These are phyloP conservation scores for Colletotrichum shisoi DNA, from an alignment of 2,329 filamentous ascomycete species.

Conservation along the genomic window DNA sequence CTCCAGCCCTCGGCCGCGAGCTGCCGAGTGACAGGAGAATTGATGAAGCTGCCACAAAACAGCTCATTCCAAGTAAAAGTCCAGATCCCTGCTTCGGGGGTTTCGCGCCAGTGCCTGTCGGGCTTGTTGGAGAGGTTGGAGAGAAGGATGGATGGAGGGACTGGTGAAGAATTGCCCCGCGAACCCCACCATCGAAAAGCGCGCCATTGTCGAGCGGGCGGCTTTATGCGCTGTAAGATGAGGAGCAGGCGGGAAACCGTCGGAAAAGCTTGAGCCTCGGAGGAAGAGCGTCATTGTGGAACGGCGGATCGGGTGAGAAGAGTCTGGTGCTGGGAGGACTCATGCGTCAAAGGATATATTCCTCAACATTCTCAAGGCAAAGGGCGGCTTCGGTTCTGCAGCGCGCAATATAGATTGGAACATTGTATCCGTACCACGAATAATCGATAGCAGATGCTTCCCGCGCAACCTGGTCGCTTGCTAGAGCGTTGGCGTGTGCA, in stretches of 20 bases:
- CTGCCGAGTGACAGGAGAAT: slow-evolving; percentile 29
- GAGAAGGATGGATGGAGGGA: slow-evolving; percentile 5
- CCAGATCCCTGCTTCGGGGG: slow-evolving; percentile 23
- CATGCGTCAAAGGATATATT: no score
- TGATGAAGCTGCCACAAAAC: slow-evolving; percentile 33
- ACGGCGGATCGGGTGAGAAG: not conserved
- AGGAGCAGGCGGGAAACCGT: slow-evolving; percentile 28
- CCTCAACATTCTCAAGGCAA: no score
- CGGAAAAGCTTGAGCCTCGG: slow-evolving; percentile 16
- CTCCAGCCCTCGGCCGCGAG: slow-evolving; percentile 25
- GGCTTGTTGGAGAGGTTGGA: slow-evolving; percentile 9
- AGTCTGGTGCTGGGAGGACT: no score
- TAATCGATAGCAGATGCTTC: not conserved
- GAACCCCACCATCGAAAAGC: slow-evolving; percentile 34
- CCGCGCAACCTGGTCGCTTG: not conserved
- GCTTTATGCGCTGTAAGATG: slow-evolving; percentile 14
- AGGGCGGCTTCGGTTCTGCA: not conserved
- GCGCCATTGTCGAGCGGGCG: slow-evolving; percentile 22
- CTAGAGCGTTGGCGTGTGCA: not conserved
- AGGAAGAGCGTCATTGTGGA: slow-evolving; percentile 1
- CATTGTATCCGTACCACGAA: no score
- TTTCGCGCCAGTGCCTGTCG: slow-evolving; percentile 6
- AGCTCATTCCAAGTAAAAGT: slow-evolving; percentile 35
- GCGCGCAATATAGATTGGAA: no score
- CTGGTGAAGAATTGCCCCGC: slow-evolving; percentile 33